Conservation (phyloP, 2,329 filamentous ascomycete species). For the Talaromyces sp. region DNA sequence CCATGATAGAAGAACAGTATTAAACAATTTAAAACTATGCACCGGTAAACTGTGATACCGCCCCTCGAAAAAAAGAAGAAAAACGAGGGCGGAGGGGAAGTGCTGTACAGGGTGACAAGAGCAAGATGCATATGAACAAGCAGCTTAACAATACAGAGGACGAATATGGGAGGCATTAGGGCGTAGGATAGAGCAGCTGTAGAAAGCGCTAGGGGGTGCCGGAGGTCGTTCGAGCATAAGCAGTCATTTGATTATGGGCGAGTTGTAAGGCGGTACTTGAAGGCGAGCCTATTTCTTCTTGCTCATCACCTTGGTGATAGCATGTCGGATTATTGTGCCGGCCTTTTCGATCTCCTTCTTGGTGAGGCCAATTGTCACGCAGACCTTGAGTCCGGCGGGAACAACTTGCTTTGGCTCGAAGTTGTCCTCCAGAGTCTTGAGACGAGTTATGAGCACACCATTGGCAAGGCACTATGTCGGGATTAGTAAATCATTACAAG, state of each 20-base stretch:
- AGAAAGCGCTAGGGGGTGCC: constrained; percentile 13
- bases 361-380: constrained; percentile 80
- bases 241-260: constrained; percentile 19
- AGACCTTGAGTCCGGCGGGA: constrained; percentile 86
- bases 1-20: constrained; percentile 21
- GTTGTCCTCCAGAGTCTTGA: constrained; percentile 75
- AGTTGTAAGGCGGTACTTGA: constrained; percentile 4
- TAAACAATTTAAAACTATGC: constrained; percentile 29
- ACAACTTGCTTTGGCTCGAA: constrained; percentile 68
- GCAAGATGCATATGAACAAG: constrained; percentile 26
- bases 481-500: constrained; percentile 9
- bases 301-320: constrained; percentile 87
- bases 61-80: constrained; percentile 13
- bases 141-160: constrained; percentile 24
- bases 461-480: constrained; percentile 72
- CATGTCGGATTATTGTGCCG: constrained; percentile 82
- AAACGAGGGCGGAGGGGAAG: constrained; percentile 9
- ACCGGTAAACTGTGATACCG: constrained; percentile 16
- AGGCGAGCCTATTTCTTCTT: constrained; percentile 45
- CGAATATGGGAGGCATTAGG: constrained; percentile 23
- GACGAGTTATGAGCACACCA: constrained; percentile 82
- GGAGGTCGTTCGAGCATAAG: constrained; percentile 26
- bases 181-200: constrained; percentile 17
- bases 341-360: constrained; percentile 97
- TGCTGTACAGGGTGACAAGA: constrained; percentile 27